Evolutionary conservation across 208 protist species (phyloP), one percentile per base, ranked within the genome.

Genomic region (Acanthamoeba triangularis): DNA sequence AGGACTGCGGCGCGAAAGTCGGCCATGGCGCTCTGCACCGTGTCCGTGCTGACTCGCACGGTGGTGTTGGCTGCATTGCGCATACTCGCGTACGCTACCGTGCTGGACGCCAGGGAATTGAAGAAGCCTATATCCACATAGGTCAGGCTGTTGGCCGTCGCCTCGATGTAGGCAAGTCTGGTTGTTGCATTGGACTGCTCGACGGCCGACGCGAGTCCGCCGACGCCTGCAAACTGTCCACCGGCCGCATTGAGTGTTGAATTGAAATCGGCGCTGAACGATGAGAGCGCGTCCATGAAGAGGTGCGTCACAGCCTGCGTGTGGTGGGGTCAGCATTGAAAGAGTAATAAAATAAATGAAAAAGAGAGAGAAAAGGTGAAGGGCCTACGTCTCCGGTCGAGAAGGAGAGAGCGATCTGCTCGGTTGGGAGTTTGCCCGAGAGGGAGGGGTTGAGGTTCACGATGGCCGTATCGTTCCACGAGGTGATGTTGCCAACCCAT

Each of bases 391-490:
- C 28, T 11, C 5, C 18, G 11, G 65, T 7, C 2, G 49, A 41
- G 61, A 44, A 93, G 37, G 44, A 13, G 63, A 93, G 56, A 0
- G 13, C 2, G 88, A 93, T 93, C 3, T 25, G 63, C 14, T 11
- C 37, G 8, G 20, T 5, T 6, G 88, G 88, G 14, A 93, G 63
- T 28, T 30, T 52, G n/a, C 25, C 18, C 30, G 61, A 33, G 11
- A 93, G n/a, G 4, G 28, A 23, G 4, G 88, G 88, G 33, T 93
- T 93, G 35, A 69, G 44, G 56, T 16, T 30, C 5, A 3, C 0
- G 6, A 93, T 93, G 63, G 61, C 61, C 1, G 25, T 41, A 30
- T 93, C 35, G 44, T 93, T 56, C 88, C 88, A 93, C 63, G 47
- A 33, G 20, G 56, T 80, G 14, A 93, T 78, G 14, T 52, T 49